Base-by-base conservation (phyloP, 192 early-diverging fungal species). In the Rhizoclosmatium sp. region DNA sequence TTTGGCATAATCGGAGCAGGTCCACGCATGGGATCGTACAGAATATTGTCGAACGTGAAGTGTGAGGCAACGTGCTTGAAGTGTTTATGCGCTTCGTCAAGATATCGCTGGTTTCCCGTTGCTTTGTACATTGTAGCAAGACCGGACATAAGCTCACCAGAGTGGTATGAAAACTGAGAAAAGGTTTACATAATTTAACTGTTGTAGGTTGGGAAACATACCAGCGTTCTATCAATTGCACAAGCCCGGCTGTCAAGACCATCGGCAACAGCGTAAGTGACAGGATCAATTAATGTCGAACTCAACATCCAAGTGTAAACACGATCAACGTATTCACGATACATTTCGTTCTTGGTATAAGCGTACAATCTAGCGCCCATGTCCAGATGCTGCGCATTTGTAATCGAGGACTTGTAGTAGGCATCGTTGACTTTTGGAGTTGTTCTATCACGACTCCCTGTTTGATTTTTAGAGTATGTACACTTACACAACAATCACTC, bases 381-480 rank as follows among this genome's bases (percentile, higher is more conserved):
- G 7, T 73, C 65, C 44, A 88, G 61, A 39, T 74, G 69, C 72
- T 88, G 78, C 1, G 68, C 80, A 74, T 88, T 84, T 9, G 87
- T 81, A 60, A 88, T 88, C 12, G 82, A 70, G 5, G 84, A 86
- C 61, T 88, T 88, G 80, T 85, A 84, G 62, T 65, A 65, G 7
- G 21, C 40, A 16, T 51, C 59, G 62, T 65, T 72, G n/a, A 9
- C 47, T 12, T n/a, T 58, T 10, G 4, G 56, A 45, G 71, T 31
- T 1, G 12, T 9, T 46, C 87, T 64, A 71, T 88, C 73, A n/a
- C 84, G 71, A 4, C 82, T n/a, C 68, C 31, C 31, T 31, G 31
- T 0, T 39, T 65, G 39, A 23, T 39, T 21, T 21, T 39, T 39
- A 19, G 41, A 19, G 40, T 39, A 16, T 9, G 23, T 12, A 58